Evolutionary conservation across 306 rosid genomes (phyloP), one percentile per base, ranked within the genome.

Genomic region (Prunus salicina): DNA sequence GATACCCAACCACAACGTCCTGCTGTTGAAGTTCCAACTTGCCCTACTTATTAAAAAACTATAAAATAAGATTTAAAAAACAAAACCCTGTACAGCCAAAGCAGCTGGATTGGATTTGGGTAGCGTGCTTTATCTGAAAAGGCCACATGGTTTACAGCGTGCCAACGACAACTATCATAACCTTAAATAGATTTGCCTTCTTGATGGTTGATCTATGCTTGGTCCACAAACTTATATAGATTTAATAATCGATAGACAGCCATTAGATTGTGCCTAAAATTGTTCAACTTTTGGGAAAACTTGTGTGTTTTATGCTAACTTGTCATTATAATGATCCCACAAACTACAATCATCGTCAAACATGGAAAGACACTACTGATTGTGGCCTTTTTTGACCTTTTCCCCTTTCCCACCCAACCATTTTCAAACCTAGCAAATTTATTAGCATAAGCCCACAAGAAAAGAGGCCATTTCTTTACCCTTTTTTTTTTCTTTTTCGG

Each of bases 401-500:
- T 34, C 8, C 43, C 9, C 43, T 38, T 38, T 32, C 73, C 73
- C 75, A 57, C 62, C 74, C 46, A 77, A 70, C 67, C 47, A 56
- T 46, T 56, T 56, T 18, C 78, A 65, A 55, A 16, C 58, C 69
- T 72, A 18, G 74, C 18, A 28, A 46, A 9, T 12, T 43, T 66
- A 66, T 66, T 3, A 38, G 24, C 50, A 65, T 0, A 66, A 43
- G 16, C 28, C 16, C 52, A 16, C 20, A 66, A 4, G 18, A 41
- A 56, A 32, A 64, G 41, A 1, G 25, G 9, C 12, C 16, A 32
- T 14, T 19, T 19, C 11, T 41, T 66, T 66, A 24, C 8, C 22
- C 22, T 22, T 22, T 22, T 22, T 8, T 7, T 18, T 2, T n/a
- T 11, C 11, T 46, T 9, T 46, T 11, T 27, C 1, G 14, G 12